Evolutionary conservation across 176 grass and related monocot species (phyloP).

Genomic region (bread wheat (Triticum aestivum)): DNA sequence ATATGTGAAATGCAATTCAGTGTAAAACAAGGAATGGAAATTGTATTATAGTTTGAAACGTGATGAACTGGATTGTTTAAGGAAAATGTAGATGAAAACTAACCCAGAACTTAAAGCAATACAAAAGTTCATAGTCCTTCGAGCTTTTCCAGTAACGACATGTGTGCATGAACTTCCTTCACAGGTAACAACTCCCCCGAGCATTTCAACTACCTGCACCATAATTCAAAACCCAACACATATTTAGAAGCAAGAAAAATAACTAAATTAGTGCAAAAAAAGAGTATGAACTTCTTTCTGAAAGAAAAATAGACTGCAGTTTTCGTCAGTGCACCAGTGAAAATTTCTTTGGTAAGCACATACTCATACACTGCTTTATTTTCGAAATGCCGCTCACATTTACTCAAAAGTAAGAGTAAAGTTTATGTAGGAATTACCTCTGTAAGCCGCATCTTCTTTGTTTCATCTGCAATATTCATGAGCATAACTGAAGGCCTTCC

Average conservation of each 20-base stretch:
- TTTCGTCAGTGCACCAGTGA: neutral
- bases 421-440: slow-evolving; percentile 45
- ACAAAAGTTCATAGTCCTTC: slow-evolving; percentile 81
- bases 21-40: slow-evolving; percentile 7
- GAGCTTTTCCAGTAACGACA: slow-evolving; percentile 77
- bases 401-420: neutral
- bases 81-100: slow-evolving; percentile 30
- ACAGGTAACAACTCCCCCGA: slow-evolving; percentile 60
- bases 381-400: neutral
- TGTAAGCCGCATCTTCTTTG: slow-evolving; percentile 68
- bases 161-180: slow-evolving; percentile 73
- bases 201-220: slow-evolving; percentile 63
- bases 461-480: slow-evolving; percentile 87
- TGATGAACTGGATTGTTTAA: slow-evolving; percentile 8
- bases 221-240: neutral
- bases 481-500: slow-evolving; percentile 66
- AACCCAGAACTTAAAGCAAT: slow-evolving; percentile 85
- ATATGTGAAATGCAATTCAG: slow-evolving; percentile 8
- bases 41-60: slow-evolving; percentile 6
- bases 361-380: neutral
- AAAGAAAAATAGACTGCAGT: neutral
- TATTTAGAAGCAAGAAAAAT: neutral
- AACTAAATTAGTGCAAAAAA: slow-evolving; percentile 8
- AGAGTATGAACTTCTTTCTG: neutral
- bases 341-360: neutral